phyloP scores from a whole-genome alignment of 257 asterid species.

The Thymus quinquecostatus region DNA sequence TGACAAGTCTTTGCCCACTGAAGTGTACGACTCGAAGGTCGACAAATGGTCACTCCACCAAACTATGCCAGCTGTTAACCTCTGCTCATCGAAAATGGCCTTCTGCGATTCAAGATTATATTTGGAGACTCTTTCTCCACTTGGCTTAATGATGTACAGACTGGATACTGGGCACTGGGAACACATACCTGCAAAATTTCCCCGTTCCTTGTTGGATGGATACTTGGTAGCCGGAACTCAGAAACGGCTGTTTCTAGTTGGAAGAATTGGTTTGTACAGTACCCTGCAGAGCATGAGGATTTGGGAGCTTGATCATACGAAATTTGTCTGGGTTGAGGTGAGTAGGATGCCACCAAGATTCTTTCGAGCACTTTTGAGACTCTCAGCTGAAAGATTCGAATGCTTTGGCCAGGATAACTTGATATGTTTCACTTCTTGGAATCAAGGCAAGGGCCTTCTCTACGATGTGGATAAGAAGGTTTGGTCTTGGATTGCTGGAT shows the following conservation, averaged over 20 bases:
- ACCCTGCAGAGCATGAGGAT: slow-evolving; percentile 95
- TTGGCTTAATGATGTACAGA: slow-evolving; percentile 91
- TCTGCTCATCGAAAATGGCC: slow-evolving; percentile 98
- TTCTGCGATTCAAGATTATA: slow-evolving; percentile 90
- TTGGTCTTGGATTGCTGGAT: slow-evolving; percentile 99
- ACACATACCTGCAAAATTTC: slow-evolving; percentile 95
- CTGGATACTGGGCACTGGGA: slow-evolving; percentile 93
- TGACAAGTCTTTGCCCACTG: slow-evolving; percentile 85
- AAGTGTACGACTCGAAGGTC: slow-evolving; percentile 85
- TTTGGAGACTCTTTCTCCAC: slow-evolving; percentile 92
- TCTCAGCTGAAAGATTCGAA: slow-evolving; percentile 96
- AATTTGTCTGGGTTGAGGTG: slow-evolving; percentile 84
- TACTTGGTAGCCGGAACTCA: slow-evolving; percentile 91
- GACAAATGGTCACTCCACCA: slow-evolving; percentile 86
- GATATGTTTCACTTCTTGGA: slow-evolving; percentile 98
- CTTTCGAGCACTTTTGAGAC: slow-evolving; percentile 84
- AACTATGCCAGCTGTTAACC: slow-evolving; percentile 94
- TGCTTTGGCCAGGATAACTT: slow-evolving; percentile 96
- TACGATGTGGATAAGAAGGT: slow-evolving; percentile 87
- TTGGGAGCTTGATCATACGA: slow-evolving; percentile 94
- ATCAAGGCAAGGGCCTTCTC: slow-evolving; percentile 94
- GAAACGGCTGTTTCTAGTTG: slow-evolving; percentile 84
- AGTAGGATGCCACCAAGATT: slow-evolving; percentile 94
- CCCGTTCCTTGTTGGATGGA: slow-evolving; percentile 94
- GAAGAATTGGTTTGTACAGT: slow-evolving; percentile 91